Conservation (phyloP, 2,329 filamentous ascomycete genomes). For the Pestalotiopsis sp. region DNA sequence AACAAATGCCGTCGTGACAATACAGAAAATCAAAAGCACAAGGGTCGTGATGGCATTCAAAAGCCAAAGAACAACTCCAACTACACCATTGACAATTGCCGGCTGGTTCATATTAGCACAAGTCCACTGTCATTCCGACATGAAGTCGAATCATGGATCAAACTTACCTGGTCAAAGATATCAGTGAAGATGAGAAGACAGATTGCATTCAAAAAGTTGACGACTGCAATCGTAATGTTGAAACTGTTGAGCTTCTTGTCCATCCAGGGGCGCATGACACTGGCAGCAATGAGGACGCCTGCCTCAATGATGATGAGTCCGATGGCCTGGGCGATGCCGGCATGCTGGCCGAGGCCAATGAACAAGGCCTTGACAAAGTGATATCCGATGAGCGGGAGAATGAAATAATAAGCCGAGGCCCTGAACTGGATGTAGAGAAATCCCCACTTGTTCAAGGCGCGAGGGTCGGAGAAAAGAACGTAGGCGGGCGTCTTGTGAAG, state of each 20-base stretch:
- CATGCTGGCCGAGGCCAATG: slow-evolving; percentile 76
- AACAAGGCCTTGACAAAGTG: slow-evolving; percentile 88
- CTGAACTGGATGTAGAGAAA: slow-evolving; percentile 98
- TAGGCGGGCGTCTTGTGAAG: slow-evolving; percentile 98
- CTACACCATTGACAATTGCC: slow-evolving; percentile 79
- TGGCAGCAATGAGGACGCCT: slow-evolving; percentile 73
- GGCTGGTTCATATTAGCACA: slow-evolving; percentile 63
- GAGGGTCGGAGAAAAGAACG: slow-evolving; percentile 94
- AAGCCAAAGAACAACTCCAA: slow-evolving; percentile 88
- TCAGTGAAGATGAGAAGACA: slow-evolving; percentile 88
- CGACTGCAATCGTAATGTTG: slow-evolving; percentile 87
- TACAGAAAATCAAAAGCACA: slow-evolving; percentile 80
- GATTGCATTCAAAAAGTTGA: slow-evolving; percentile 90
- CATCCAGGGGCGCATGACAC: slow-evolving; percentile 92
- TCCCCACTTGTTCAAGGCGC: slow-evolving; percentile 94
- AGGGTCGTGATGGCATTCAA: slow-evolving; percentile 83
- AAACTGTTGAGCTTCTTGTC: slow-evolving; percentile 97
- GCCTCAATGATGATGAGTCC: slow-evolving; percentile 84
- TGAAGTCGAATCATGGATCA: no score
- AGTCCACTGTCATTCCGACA: background rate
- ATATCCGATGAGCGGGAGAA: slow-evolving; percentile 78
- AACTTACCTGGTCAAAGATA: slow-evolving; percentile 58
- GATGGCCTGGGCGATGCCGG: slow-evolving; percentile 74
- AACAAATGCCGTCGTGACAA: slow-evolving; percentile 72
- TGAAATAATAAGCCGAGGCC: slow-evolving; percentile 93